Evolutionary conservation across 192 early-diverging fungal species (phyloP).

Genomic region (Chytriomyces hyalinus): DNA sequence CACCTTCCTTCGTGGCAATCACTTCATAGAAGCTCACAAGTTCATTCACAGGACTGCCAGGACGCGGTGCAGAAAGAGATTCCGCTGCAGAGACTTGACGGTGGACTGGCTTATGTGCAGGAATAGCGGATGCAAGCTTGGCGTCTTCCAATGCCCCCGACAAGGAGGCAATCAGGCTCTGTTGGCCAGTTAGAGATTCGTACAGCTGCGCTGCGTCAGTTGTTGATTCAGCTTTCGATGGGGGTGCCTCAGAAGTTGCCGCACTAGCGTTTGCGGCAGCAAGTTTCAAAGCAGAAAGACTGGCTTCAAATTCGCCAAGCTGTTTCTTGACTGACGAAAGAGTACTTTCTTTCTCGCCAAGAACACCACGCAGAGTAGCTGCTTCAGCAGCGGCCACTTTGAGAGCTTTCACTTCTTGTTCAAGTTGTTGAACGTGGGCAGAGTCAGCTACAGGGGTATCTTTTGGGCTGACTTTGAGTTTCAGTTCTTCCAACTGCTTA

Average conservation of each 20-base stretch:
- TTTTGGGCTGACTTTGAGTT: not conserved
- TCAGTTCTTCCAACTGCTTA: not conserved
- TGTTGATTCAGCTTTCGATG: not conserved
- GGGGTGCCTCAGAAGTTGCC: not conserved
- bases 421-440: not conserved
- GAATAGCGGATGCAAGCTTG: not conserved
- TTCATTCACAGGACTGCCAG: not conserved
- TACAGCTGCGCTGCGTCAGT: not conserved
- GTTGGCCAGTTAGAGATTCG: slow-evolving; percentile 1
- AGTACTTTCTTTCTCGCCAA: not conserved
- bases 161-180: not conserved
- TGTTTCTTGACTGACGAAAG: not conserved
- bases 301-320: not conserved
- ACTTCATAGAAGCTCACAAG: slow-evolving; percentile 2
- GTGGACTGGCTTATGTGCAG: not conserved
- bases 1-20: not conserved
- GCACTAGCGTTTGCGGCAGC: not conserved
- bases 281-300: not conserved
- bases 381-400: not conserved
- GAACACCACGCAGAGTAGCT: not conserved
- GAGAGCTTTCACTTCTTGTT: not conserved
- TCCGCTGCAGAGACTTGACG: not conserved
- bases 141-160: slow-evolving; percentile 5
- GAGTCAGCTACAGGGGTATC: not conserved
- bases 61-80: not conserved